A percentile compares a stretch with the other conserved stretches of the same genome.
phyloP scores from a whole-genome alignment of 202 grass and related monocot species.

The Zizania palustris region DNA sequence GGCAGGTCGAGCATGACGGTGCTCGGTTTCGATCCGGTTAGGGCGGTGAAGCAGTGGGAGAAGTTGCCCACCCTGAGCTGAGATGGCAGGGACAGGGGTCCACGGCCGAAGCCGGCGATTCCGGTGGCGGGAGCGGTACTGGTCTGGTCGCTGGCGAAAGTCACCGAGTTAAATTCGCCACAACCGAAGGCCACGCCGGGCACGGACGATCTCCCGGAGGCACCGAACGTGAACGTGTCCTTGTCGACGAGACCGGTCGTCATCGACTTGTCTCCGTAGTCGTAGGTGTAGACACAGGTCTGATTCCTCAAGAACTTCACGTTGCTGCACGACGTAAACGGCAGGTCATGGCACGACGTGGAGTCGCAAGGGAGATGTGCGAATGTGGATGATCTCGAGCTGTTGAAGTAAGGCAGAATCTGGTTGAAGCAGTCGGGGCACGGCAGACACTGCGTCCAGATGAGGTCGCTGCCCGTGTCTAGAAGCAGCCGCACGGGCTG shows the following conservation, averaged over 20 bases:
- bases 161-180: slow-evolving; percentile 41
- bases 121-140: too few relatives aligned
- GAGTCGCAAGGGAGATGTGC: slow-evolving; percentile 8
- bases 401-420: slow-evolving; percentile 38
- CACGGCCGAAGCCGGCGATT: slow-evolving; percentile 42
- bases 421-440: slow-evolving; percentile 50
- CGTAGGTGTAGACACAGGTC: slow-evolving; percentile 36
- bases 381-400: slow-evolving; percentile 24
- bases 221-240: slow-evolving; percentile 35
- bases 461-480: slow-evolving; percentile 61
- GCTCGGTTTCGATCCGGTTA: background rate
- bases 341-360: background rate
- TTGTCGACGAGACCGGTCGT: background rate
- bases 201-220: background rate
- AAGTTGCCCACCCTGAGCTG: slow-evolving; percentile 46
- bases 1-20: slow-evolving; percentile 22
- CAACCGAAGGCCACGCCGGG: slow-evolving; percentile 42
- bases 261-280: slow-evolving; percentile 35
- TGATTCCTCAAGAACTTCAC: slow-evolving; percentile 4
- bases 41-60: slow-evolving; percentile 45
- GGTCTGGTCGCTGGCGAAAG: slow-evolving; percentile 6
- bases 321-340: slow-evolving; percentile 27
- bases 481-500: slow-evolving; percentile 41
- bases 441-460: slow-evolving; percentile 60
- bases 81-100: slow-evolving; percentile 28